Percentiles rank a stretch among this genome's conserved stretches.
Evolutionary conservation across 495 filamentous ascomycete genomes (phyloP).

Genomic region (Aspergillus carlsbadensis): DNA sequence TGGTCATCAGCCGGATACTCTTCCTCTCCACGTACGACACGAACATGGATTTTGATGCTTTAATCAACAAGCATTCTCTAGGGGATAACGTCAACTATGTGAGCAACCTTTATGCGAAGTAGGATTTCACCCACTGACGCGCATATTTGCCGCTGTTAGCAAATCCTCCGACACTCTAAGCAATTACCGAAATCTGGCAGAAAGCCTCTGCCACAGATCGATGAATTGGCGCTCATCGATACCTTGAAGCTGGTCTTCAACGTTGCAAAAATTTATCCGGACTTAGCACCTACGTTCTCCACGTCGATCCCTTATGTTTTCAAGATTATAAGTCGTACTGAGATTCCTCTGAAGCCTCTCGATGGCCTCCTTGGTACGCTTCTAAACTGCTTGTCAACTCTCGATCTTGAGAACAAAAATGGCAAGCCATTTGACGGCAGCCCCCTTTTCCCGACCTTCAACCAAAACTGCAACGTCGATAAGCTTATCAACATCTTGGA

Average conservation of each 20-base stretch:
- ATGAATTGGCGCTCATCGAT: constrained; percentile 77
- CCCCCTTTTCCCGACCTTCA: constrained; percentile 64
- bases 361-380: constrained; percentile 61
- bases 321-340: constrained; percentile 61
- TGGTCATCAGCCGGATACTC: constrained; percentile 77
- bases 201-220: constrained; percentile 56
- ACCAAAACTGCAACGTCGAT: constrained; percentile 61
- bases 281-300: constrained; percentile 58
- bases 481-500: constrained; percentile 74
- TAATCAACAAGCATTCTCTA: constrained; percentile 70
- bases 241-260: constrained; percentile 90
- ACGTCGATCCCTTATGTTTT: constrained; percentile 69
- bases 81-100: constrained; percentile 67
- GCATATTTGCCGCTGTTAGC: constrained; percentile 36
- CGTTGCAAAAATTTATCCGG: constrained; percentile 68
- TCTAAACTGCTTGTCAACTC: constrained; percentile 77
- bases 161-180: constrained; percentile 67
- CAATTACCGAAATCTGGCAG: constrained; percentile 50
- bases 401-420: constrained; percentile 61
- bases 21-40: constrained; percentile 87
- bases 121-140: neutral
- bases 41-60: constrained; percentile 60
- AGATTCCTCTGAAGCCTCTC: constrained; percentile 56
- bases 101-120: constrained; percentile 3
- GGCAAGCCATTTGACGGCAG: constrained; percentile 38